Conservation (phyloP, 2,329 filamentous ascomycete species). For the Elsinoe australis region DNA sequence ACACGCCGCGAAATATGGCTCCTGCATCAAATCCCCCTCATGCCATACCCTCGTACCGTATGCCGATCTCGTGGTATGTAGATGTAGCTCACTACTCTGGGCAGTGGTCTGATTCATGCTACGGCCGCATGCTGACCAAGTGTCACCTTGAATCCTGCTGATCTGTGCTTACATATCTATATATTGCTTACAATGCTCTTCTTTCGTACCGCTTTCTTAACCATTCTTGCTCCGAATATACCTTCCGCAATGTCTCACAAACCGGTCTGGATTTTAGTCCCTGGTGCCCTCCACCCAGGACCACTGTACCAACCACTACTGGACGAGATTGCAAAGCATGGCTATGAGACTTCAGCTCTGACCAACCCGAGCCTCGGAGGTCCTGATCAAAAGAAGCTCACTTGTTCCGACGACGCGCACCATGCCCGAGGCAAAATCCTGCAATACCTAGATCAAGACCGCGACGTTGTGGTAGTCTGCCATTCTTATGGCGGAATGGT, state of each 20-base stretch:
- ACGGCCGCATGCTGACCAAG: too few relatives aligned
- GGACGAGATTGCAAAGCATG: neutral
- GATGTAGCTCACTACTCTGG: too few relatives aligned
- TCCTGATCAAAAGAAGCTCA: neutral
- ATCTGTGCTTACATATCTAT: too few relatives aligned
- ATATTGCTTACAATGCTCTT: too few relatives aligned
- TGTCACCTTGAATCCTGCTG: too few relatives aligned
- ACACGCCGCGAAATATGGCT: too few relatives aligned
- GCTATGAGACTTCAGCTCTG: neutral
- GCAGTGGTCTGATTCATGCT: too few relatives aligned
- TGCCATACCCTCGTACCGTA: too few relatives aligned
- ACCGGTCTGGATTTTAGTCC: slow-evolving; percentile 1
- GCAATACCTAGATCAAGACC: slow-evolving; percentile 19
- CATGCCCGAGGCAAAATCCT: slow-evolving; percentile 5
- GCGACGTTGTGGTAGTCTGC: slow-evolving; percentile 28
- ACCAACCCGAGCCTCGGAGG: neutral
- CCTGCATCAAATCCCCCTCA: too few relatives aligned
- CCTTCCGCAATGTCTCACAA: slow-evolving; percentile 1
- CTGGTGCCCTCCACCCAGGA: slow-evolving; percentile 1
- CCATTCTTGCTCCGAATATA: too few relatives aligned
- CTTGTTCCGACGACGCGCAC: slow-evolving; percentile 9
- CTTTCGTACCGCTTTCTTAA: too few relatives aligned
- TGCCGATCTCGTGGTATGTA: too few relatives aligned
- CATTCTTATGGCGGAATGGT: slow-evolving; percentile 35
- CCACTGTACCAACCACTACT: neutral